Base-by-base conservation (phyloP, 2,329 filamentous ascomycete genomes). In the Colletotrichum simmondsii region DNA sequence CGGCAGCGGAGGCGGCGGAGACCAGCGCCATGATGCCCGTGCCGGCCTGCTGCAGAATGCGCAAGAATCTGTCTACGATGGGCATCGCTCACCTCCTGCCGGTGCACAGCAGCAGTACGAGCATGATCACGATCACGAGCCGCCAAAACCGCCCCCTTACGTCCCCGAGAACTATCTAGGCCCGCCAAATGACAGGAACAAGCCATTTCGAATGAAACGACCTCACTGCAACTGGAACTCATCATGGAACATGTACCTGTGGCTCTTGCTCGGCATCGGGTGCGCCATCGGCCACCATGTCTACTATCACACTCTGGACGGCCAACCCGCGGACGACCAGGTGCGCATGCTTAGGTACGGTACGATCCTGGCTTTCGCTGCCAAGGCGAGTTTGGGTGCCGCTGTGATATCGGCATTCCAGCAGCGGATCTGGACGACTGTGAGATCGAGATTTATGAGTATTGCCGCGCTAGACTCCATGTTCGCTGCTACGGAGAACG, bases 321-420 rank as follows among this genome's bases (percentile, higher is more conserved):
- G 78, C 19, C 75, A 75, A 26, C 73, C 76, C 0, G 81, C 81
- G 6, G 74, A 76, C 65, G 75, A 81, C 42, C 82, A 83, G 66
- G 68, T 83, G 19, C 68, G 76, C 14, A 83, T 82, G 80, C 75
- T 82, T 61, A 78, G 82, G 10, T 80, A 81, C 62, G 82, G 82
- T 0, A 79, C 81, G 1, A 77, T 79, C 1, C 74, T 84, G n/a
- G 79, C 82, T 2, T 83, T 82, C 67, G 78, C 79, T 10, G 76
- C 79, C 1, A 84, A 84, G 75, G 81, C 82, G 2, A 78, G 78
- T 7, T 74, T 84, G 28, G 79, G 79, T 54, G 77, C 81, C 5
- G 78, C 80, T 4, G 78, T 81, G 8, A 75, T 82, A 16, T 70
- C 80, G 22, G 80, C 75, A 0, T 76, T 73, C 42, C 74, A 73